Evolutionary conservation across 1,284 basidiomycete genomes (phyloP), one percentile per base, ranked within the genome.

Genomic region (Farysia itapuensis): DNA sequence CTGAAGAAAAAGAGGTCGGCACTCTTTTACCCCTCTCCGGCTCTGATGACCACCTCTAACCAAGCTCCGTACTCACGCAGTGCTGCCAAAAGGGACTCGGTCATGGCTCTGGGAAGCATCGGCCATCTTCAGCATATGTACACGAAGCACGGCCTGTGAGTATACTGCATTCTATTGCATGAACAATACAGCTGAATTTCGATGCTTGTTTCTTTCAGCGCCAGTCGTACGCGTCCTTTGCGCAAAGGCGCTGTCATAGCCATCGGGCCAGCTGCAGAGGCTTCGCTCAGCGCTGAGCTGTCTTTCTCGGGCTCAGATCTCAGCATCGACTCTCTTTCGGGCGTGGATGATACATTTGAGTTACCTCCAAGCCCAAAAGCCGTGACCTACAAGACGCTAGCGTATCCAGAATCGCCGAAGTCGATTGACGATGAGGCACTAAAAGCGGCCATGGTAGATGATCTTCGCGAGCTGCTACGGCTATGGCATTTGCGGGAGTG

Each of bases 71-170:
- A 67, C 44, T 51, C 61, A 22, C 50, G 58, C 34, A 67, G 64
- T 30, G 67, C 67, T 13, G 64, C 64, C n/a, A 67, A 63, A 35
- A 28, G 65, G 7, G 61, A 70, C 26, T 58, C 52, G 3, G 57
- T 70, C 43, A 35, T 59, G 38, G 60, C 65, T 3, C 47, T 70
- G 0, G 67, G 67, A 2, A 64, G 59, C 39, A 70, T 70, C n/a
- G 64, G 56, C 15, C 50, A 65, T 37, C 50, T 70, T 11, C 67
- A 70, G 39, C 57, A 67, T 18, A 40, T 70, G 8, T 70, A 65
- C 41, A 53, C 57, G 11, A 67, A 67, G 23, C 64, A 65, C 32
- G 67, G 67, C n/a, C 54, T 67, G 50, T 53, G 50, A 53, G 50
- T 53, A 14, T n/a, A n/a, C n/a, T n/a, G n/a, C n/a, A n/a, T n/a